Conservation (phyloP, 306 rosid genomes). For the Lagenaria siceraria region DNA sequence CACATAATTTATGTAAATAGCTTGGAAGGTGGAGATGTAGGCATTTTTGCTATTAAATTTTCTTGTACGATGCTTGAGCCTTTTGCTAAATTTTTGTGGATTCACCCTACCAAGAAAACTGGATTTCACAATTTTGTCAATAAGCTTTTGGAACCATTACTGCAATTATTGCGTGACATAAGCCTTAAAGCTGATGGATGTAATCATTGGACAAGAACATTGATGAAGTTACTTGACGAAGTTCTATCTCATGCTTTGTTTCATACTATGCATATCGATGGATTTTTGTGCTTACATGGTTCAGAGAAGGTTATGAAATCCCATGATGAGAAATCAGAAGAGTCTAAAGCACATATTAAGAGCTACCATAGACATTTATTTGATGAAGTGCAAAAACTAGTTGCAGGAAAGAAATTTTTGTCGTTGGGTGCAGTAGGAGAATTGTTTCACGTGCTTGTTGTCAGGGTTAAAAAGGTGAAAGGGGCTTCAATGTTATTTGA, state of each 20-base stretch:
- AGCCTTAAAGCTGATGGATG: constrained; percentile 27
- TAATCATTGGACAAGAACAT: constrained; percentile 27
- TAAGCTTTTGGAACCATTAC: constrained; percentile 67
- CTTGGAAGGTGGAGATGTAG: constrained; percentile 28
- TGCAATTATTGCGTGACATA: constrained; percentile 51
- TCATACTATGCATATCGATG: constrained; percentile 62
- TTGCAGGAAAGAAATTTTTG: constrained; percentile 34
- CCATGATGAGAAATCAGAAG: constrained; percentile 26
- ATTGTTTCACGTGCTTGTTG: constrained; percentile 43
- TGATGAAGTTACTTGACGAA: constrained; percentile 50
- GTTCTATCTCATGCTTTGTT: constrained; percentile 65
- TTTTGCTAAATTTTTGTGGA: constrained; percentile 61
- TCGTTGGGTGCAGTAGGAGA: constrained; percentile 58
- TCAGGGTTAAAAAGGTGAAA: constrained; percentile 41
- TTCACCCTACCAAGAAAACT: constrained; percentile 47
- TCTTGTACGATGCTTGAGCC: constrained; percentile 61
- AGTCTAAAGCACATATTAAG: constrained; percentile 32
- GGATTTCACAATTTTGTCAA: constrained; percentile 61
- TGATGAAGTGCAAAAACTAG: constrained; percentile 38
- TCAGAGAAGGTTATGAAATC: constrained; percentile 37
- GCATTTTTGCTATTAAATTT: constrained; percentile 33
- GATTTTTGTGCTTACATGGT: constrained; percentile 55
- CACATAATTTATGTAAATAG: constrained; percentile 25
- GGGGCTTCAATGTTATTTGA: constrained; percentile 26
- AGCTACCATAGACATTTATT: constrained; percentile 85